Percentiles rank a stretch among this genome's conserved stretches.
Conservation (phyloP, 805 yeast species). For the Nakazawaea anatomiae region DNA sequence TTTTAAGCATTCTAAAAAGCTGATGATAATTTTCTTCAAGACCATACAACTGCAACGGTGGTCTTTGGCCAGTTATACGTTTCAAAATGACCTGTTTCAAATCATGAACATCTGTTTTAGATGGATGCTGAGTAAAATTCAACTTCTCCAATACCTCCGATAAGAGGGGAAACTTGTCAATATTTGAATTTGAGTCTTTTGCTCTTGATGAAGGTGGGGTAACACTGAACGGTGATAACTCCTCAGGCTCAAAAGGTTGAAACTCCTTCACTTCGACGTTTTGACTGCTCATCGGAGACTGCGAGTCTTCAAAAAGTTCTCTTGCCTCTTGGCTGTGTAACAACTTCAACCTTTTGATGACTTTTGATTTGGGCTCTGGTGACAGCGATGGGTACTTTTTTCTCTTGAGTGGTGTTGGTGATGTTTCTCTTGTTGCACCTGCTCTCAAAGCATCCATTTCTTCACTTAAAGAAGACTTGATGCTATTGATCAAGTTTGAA, state of each 20-base stretch:
- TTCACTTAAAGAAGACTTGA: background rate
- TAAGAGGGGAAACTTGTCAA: background rate
- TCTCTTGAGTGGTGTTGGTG: conserved; percentile 4
- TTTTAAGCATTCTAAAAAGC: conserved; percentile 51
- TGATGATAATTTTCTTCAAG: conserved; percentile 39
- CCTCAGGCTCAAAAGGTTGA: too few relatives aligned
- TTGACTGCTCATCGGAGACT: background rate
- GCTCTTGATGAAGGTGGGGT: too few relatives aligned
- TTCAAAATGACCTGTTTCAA: background rate
- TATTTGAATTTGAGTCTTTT: too few relatives aligned
- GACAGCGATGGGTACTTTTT: background rate
- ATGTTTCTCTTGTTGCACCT: background rate
- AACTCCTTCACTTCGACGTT: background rate
- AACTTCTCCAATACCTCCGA: background rate
- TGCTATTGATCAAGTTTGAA: too few relatives aligned
- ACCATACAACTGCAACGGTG: conserved; percentile 21
- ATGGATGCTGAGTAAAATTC: background rate
- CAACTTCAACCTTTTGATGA: conserved; percentile 3
- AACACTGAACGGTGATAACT: too few relatives aligned
- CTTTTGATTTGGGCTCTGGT: background rate
- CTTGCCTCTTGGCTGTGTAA: background rate
- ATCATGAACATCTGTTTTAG: background rate
- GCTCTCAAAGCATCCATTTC: background rate
- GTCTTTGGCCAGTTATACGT: background rate
- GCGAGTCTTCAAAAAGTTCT: conserved; percentile 2